These are phyloP conservation scores for Hydrangea macrophylla DNA, from an alignment of 148 eudicot species.

Conservation along the genomic window DNA sequence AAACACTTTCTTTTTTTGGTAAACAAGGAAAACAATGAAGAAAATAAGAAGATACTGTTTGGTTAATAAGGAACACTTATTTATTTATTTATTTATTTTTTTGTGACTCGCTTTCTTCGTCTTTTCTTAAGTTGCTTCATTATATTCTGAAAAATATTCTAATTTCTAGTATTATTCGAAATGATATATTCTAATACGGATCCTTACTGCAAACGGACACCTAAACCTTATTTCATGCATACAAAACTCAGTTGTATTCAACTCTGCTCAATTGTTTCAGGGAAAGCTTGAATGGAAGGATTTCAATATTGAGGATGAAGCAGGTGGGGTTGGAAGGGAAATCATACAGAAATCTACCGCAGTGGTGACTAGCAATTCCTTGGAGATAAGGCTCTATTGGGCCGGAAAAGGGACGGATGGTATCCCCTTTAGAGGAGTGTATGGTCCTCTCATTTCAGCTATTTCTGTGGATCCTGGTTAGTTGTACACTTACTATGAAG, in stretches of 20 bases:
- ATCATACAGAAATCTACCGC: conserved; percentile 17
- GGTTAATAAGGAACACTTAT: no score
- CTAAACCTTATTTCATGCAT: not conserved
- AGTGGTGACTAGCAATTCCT: conserved; percentile 10
- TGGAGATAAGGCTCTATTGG: conserved; percentile 37
- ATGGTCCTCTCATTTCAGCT: conserved; percentile 41
- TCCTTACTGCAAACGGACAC: not conserved
- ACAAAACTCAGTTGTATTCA: not conserved
- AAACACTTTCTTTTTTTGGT: no score
- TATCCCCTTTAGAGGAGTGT: conserved; percentile 23
- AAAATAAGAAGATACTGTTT: no score
- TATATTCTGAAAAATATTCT: not conserved
- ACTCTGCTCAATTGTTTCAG: conserved; percentile 11
- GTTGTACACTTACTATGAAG: not conserved
- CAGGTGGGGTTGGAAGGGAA: conserved; percentile 32
- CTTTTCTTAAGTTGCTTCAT: not conserved
- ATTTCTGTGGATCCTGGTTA: conserved; percentile 32
- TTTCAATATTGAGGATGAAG: conserved; percentile 35
- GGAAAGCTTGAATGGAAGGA: conserved; percentile 27
- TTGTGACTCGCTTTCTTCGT: no score
- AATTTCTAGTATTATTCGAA: not conserved
- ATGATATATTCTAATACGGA: not conserved
- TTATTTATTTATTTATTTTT: no score
- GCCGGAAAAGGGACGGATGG: conserved; percentile 36
- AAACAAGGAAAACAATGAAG: no score